These are phyloP conservation scores for Pseudevernia furfuracea DNA, from an alignment of 495 filamentous ascomycete species.

Conservation along the genomic window DNA sequence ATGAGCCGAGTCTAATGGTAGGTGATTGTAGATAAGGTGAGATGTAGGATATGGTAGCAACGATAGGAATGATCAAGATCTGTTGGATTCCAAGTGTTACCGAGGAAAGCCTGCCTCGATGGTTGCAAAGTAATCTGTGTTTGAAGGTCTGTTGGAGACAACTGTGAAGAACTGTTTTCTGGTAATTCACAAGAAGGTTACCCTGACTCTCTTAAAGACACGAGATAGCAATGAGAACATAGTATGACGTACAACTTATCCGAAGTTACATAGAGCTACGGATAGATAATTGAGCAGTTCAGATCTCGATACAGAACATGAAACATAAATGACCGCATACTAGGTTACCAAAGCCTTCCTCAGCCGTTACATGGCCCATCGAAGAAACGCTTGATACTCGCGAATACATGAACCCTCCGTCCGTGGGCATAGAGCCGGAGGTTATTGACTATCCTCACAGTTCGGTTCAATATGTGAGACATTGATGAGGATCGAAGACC, in stretches of 20 bases:
- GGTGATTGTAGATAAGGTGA: not conserved
- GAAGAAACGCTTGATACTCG: not conserved
- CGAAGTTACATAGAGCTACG: not conserved
- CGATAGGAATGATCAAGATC: not conserved
- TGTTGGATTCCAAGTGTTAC: conserved; percentile 1
- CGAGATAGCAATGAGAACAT: not conserved
- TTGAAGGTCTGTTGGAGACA: not conserved
- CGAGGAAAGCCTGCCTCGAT: conserved; percentile 1
- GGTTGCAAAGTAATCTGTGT: not conserved
- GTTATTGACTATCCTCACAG: not conserved
- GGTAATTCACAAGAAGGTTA: not conserved
- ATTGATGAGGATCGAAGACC: not conserved
- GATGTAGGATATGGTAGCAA: not conserved
- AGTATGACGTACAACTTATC: not conserved
- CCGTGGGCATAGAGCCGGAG: not conserved
- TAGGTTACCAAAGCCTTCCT: not conserved
- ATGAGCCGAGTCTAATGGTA: not conserved
- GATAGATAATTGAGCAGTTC: conserved; percentile 3
- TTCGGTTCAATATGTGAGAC: not conserved
- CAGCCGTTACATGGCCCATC: not conserved
- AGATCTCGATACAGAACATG: not conserved
- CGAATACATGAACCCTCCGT: not conserved
- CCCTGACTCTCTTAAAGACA: not conserved
- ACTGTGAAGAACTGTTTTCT: not conserved
- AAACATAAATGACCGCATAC: not conserved